Evolutionary conservation across 768 basidiomycete genomes (phyloP).

Genomic region (Leucosporidium creatinivorum): DNA sequence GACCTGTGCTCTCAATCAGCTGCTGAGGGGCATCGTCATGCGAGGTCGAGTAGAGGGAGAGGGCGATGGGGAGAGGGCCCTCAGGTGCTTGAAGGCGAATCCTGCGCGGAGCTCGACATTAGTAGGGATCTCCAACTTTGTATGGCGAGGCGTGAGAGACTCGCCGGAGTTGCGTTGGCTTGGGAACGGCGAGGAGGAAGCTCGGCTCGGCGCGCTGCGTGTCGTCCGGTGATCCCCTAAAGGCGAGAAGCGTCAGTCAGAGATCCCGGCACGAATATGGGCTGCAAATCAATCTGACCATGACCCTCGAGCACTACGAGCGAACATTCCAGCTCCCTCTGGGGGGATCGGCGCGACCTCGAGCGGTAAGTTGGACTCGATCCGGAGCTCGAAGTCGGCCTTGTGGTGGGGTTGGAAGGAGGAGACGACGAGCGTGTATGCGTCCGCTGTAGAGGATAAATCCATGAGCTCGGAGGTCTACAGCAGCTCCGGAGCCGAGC

Average conservation of each 20-base stretch:
- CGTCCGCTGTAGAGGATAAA: conserved; percentile 51
- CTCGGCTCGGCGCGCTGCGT: conserved; percentile 51
- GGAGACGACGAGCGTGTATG: conserved; percentile 77
- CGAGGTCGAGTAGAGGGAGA: conserved; percentile 60
- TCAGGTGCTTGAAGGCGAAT: conserved; percentile 60
- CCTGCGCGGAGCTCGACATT: conserved; percentile 42
- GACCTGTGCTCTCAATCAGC: conserved; percentile 61
- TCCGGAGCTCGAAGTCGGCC: conserved; percentile 58
- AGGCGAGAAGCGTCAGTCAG: neutral
- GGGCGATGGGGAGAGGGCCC: conserved; percentile 42
- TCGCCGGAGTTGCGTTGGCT: conserved; percentile 55
- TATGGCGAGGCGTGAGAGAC: conserved; percentile 29
- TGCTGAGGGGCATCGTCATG: conserved; percentile 41
- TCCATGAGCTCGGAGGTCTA: neutral
- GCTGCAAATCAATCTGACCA: conserved; percentile 52
- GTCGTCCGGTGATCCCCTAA: conserved; percentile 8
- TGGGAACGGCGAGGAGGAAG: conserved; percentile 54
- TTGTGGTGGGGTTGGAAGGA: conserved; percentile 67
- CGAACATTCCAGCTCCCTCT: conserved; percentile 87
- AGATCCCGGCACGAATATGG: too few relatives aligned
- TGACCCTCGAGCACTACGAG: conserved; percentile 56
- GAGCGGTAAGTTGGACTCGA: conserved; percentile 51
- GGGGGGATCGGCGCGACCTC: conserved; percentile 61
- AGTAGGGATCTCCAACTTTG: too few relatives aligned
- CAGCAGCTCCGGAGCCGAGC: conserved; percentile 2